Base-by-base conservation (phyloP, 805 yeast species). In the Teunomyces panamensis region DNA sequence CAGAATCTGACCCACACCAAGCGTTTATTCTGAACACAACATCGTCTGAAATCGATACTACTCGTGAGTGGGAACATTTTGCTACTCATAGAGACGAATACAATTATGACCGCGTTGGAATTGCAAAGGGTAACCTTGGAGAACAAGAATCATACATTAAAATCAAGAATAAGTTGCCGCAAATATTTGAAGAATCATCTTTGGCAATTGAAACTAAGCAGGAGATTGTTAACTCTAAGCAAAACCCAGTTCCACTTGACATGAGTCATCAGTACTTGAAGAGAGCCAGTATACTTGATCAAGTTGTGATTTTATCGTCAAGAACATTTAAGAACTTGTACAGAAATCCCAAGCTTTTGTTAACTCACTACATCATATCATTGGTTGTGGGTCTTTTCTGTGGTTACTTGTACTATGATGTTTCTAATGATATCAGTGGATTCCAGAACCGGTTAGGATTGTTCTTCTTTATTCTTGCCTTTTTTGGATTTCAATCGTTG, bases 361-460 rank as follows among this genome's bases (percentile, higher is more conserved):
- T 90, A 50, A 87, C 94, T 1, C 96, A 94, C 59, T 92, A 92
- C 60, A 71, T 85, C 1, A 73, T 92, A 50, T 85, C 97, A 0
- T 66, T 88, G 7, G 63, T 84, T 11, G 80, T 92, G 65, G 97
- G 96, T 0, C 60, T 83, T 3, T 87, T 92, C 67, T 84, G 96
- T 66, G 97, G 98, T 0, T 80, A 80, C 43, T 73, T 94, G 35
- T 94, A 94, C 65, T 92, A 84, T 68, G 77, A 89, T 59, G 83
- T 92, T 24, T 73, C 83, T 36, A 87, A 89, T 61, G 97, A 92
- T 63, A 92, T 94, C 47, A 84, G 96, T 58, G 99, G 99, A 0
- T 94, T 94, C 74, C 99, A 94, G 65, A 94, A 94, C 67, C 78
- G 99, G 57, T 75, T 94, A 54, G 99, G 99, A 0, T 73, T 94